Base-by-base conservation (phyloP, 441 rosid species). In the Populus hybrid region DNA sequence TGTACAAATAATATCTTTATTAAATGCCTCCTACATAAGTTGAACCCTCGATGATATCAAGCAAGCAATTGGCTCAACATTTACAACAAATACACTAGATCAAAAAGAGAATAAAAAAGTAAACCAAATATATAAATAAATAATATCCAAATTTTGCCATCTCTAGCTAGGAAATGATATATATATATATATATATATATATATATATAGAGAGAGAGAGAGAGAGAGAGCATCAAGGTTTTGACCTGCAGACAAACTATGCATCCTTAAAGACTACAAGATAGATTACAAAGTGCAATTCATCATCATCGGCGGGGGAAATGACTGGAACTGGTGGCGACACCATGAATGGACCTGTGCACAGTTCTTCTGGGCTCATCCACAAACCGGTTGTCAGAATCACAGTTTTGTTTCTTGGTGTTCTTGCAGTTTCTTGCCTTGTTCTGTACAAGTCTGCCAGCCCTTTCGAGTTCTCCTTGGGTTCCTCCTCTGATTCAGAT, bases 341-440 rank as follows among this genome's bases (percentile, higher is more conserved):
- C 21, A 6, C 1, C 69, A 7, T 5, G n/a, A 34, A 16, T 12
- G 28, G 53, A 20, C 1, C 59, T n/a, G 24, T 5, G 7, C 38
- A 20, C 14, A 20, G 53, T 23, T 73, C 8, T 23, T 12, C 53
- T 3, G 18, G 53, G n/a, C 21, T 46, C 14, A 8, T 67, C 65
- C 72, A 46, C 59, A 42, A 21, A 26, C 71, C 67, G 28, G 28
- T 11, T 40, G 12, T 67, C 20, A 74, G 63, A 70, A 63, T 69
- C 6, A 11, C 32, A 6, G 59, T 69, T 46, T 8, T 79, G 40
- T 66, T 70, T 18, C 10, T 75, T 9, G 74, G 66, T 46, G 68
- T 36, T 6, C 59, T 35, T 18, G 42, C 35, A 21, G 21, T 73
- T 74, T 69, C 82, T 7, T 79, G 67, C 82, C 26, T 79, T 35